Base-by-base conservation (phyloP, 768 basidiomycete genomes). In the Cystobasidium onofrii region DNA sequence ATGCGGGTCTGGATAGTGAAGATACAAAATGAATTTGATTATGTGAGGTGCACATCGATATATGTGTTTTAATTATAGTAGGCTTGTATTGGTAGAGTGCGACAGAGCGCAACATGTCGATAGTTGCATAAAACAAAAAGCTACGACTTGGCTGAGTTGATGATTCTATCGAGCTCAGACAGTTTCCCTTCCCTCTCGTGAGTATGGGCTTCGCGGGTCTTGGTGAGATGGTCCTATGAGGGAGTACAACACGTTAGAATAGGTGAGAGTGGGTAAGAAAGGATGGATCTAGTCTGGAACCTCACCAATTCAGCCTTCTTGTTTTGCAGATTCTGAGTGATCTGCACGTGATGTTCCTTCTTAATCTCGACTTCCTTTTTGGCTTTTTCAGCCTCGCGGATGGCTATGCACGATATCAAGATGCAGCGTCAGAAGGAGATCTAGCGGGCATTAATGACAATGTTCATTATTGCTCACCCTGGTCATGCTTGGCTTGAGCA, bases 401-500 rank as follows among this genome's bases (percentile, higher is more conserved):
- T 3, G 7, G 69, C 69, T 71, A 39, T 6, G 69, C n/a, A n/a
- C n/a, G n/a, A n/a, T n/a, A n/a, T n/a, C n/a, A n/a, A n/a, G n/a
- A n/a, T n/a, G n/a, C n/a, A n/a, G n/a, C n/a, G n/a, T n/a, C 39
- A 54, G 27, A 36, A 12, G 52, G 46, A 20, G n/a, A 55, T 4
- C 57, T 4, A 61, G 57, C 57, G 9, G 20, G 3, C 31, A 27
- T 33, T 25, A 13, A 29, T 23, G 12, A n/a, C 17, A n/a, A n/a
- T n/a, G n/a, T n/a, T n/a, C n/a, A n/a, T n/a, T n/a, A n/a, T n/a
- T n/a, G 39, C 69, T 71, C n/a, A 71, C 69, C 69, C 55, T 71
- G 29, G 25, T 71, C 69, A 52, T 71, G 69, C 55, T 55, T 61
- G 31, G 69, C 69, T 36, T 71, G 69, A 10, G 69, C 69, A 15